These are phyloP conservation scores for Tuber borchii DNA, from an alignment of 495 filamentous ascomycete species.

Conservation along the genomic window DNA sequence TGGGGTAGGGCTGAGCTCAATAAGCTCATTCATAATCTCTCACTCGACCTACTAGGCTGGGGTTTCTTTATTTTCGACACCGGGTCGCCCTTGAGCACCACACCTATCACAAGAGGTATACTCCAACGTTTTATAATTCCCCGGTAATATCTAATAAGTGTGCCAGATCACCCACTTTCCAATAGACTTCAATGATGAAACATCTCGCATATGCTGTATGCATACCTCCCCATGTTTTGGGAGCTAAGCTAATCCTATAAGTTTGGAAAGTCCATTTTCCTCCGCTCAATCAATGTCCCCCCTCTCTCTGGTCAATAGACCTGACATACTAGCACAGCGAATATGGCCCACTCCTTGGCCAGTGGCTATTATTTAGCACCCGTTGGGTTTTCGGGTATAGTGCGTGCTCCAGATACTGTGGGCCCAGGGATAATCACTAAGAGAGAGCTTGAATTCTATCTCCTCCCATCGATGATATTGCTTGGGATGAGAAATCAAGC, in stretches of 20 bases:
- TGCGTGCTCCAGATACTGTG: constrained; percentile 76
- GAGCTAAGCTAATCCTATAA: constrained; percentile 42
- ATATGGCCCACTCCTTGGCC: constrained; percentile 88
- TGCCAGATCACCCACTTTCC: constrained; percentile 81
- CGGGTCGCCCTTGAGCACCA: too few relatives aligned
- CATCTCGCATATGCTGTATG: constrained; percentile 87
- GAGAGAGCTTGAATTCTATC: constrained; percentile 92
- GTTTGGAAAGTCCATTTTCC: constrained; percentile 93
- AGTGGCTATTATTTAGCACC: constrained; percentile 95
- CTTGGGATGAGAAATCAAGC: constrained; percentile 95
- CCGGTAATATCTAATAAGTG: constrained; percentile 46
- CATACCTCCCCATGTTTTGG: constrained; percentile 10
- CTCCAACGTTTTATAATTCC: background rate
- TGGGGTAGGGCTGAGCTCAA: too few relatives aligned
- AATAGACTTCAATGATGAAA: constrained; percentile 81
- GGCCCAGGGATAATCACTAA: constrained; percentile 53
- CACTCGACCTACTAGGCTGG: too few relatives aligned
- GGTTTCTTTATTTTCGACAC: too few relatives aligned
- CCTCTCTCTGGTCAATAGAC: constrained; percentile 77
- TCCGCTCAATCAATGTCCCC: constrained; percentile 86
- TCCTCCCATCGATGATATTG: constrained; percentile 88
- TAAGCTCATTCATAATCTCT: too few relatives aligned
- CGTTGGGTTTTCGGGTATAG: constrained; percentile 74
- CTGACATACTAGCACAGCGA: constrained; percentile 75
- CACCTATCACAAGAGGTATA: constrained; percentile 34